Evolutionary conservation across 2,329 filamentous ascomycete species (phyloP), one percentile per base, ranked within the genome.

Genomic region (Apiospora arundinis): DNA sequence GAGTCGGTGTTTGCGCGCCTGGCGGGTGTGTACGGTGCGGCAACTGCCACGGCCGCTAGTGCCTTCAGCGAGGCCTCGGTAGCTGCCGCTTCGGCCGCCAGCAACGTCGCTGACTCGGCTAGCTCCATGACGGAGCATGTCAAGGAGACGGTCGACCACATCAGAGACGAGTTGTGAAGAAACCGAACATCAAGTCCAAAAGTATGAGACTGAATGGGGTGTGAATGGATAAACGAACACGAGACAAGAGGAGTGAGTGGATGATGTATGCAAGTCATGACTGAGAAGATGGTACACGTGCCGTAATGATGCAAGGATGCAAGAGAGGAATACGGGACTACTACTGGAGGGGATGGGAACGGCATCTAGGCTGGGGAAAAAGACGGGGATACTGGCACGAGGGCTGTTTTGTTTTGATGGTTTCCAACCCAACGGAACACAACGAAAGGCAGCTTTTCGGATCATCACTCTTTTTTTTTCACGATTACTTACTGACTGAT

Each of bases 1-100:
- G 93, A 97, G 77, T 95, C 92, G 72, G 92, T 95, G 3, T 90
- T 94, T 81, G 90, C 85, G 69, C 89, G 92, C 69, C 86, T 97
- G 16, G 89, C 89, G 70, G 91, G 88, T 3, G 92, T 90, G 0
- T 96, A 95, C 77, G 89, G 90, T 32, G 93, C 91, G 0, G 92
- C 90, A 1, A 83, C 88, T 1, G 86, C 89, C 0, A 90, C 86
- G 0, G 83, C 87, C 9, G 85, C 85, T 14, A 86, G 83, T 72
- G 72, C 82, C 23, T 80, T 80, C 18, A 82, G 79, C 63, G 82
- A 74, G 23, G 83, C 82, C 6, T 77, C 78, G 40, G 78, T 74
- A 7, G 77, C 77, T 9, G 76, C 70, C 28, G 76, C 69, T 23
- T 77, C 76, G 49, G 77, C 75, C 8, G 77, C 75, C 6, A 76